Evolutionary conservation across 2,329 filamentous ascomycete genomes (phyloP).

Genomic region (Trichoderma atrobrunneum): DNA sequence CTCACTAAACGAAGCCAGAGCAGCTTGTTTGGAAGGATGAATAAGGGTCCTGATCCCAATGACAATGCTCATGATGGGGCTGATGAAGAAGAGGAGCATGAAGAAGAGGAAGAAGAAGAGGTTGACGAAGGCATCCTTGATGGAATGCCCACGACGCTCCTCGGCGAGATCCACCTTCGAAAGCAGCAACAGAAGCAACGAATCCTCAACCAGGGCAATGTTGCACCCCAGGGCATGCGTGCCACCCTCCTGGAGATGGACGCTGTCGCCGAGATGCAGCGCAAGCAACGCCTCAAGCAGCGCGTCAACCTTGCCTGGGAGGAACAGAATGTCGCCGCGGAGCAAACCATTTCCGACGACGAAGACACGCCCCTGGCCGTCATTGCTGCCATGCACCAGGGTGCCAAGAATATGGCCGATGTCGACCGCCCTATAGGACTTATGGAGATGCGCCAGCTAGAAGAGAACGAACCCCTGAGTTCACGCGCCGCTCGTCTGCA

Average conservation of each 20-base stretch:
- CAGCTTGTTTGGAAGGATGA: constrained; percentile 30
- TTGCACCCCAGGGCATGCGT: constrained; percentile 71
- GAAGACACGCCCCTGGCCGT: constrained; percentile 87
- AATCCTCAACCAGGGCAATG: constrained; percentile 59
- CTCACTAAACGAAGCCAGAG: constrained; percentile 39
- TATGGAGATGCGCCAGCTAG: constrained; percentile 77
- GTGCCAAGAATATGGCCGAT: constrained; percentile 50
- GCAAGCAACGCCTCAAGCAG: constrained; percentile 68
- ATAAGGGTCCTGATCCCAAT: constrained; percentile 24
- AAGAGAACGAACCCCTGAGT: constrained; percentile 89
- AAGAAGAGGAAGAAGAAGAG: constrained; percentile 45
- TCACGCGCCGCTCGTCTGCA: constrained; percentile 71
- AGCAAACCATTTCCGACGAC: constrained; percentile 56
- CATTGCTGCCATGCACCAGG: constrained; percentile 62
- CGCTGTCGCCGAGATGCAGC: constrained; percentile 81
- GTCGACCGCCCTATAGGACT: constrained; percentile 67
- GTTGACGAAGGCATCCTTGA: constrained; percentile 53
- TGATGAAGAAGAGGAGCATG: constrained; percentile 32
- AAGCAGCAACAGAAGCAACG: constrained; percentile 85
- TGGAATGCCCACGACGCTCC: constrained; percentile 80
- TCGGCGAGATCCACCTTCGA: constrained; percentile 87
- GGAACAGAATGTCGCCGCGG: constrained; percentile 52
- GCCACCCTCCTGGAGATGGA: constrained; percentile 89
- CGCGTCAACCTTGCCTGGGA: constrained; percentile 92
- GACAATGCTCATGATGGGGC: constrained; percentile 28